Conservation (phyloP, 495 filamentous ascomycete genomes). For the Bacidia rubella region DNA sequence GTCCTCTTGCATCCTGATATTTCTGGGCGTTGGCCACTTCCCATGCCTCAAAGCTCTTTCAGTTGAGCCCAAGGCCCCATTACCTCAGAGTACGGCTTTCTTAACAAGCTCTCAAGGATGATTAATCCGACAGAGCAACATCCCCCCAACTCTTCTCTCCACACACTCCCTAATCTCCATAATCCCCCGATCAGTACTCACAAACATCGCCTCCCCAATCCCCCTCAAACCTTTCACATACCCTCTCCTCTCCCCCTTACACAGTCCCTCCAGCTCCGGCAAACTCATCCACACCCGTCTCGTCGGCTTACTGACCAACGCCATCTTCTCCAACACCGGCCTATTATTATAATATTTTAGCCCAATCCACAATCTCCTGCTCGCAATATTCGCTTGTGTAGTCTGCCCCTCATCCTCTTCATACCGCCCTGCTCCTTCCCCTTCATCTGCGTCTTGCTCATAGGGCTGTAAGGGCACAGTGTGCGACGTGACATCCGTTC, state of each 20-base stretch:
- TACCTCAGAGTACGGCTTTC: constrained; percentile 11
- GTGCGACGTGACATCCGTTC: constrained; percentile 9
- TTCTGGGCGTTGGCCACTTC: too few relatives aligned
- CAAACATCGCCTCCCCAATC: constrained; percentile 72
- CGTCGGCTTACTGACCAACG: constrained; percentile 63
- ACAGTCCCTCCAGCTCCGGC: constrained; percentile 43
- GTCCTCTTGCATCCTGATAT: too few relatives aligned
- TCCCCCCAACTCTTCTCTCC: constrained; percentile 69
- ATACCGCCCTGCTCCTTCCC: constrained; percentile 23
- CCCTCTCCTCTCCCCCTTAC: constrained; percentile 49
- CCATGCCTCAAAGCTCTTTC: background rate
- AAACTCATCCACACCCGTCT: constrained; percentile 53
- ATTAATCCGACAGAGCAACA: constrained; percentile 64
- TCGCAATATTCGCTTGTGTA: constrained; percentile 65
- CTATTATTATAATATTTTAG: constrained; percentile 87
- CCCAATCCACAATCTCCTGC: constrained; percentile 75
- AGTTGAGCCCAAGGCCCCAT: constrained; percentile 2
- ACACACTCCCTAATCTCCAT: constrained; percentile 80
- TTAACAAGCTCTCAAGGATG: constrained; percentile 12
- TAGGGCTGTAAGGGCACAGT: constrained; percentile 31
- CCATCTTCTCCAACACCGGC: constrained; percentile 63
- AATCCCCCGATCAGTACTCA: constrained; percentile 67
- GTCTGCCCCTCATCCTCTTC: constrained; percentile 21
- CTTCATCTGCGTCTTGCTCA: constrained; percentile 56
- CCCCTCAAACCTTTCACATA: constrained; percentile 58